Conservation (phyloP, 2,329 filamentous ascomycete genomes). For the Sarocladium brachiariae region DNA sequence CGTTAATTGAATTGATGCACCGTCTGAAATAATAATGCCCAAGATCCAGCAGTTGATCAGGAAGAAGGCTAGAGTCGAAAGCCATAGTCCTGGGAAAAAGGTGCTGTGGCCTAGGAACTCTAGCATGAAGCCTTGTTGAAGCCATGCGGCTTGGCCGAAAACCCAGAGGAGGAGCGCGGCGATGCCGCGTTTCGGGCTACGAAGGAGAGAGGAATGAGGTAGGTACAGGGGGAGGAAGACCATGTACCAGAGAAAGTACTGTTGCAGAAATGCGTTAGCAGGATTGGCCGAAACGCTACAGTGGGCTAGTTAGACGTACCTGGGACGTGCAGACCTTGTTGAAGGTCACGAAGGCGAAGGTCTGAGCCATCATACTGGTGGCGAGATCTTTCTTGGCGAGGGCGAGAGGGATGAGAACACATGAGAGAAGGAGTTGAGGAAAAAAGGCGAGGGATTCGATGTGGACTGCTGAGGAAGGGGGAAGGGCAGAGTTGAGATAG, state of each 20-base stretch:
- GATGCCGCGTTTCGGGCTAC: constrained; percentile 52
- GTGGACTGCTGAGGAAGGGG: constrained; percentile 27
- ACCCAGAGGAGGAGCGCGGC: constrained; percentile 67
- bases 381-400: constrained; percentile 78
- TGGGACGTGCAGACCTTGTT: constrained; percentile 99
- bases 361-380: constrained; percentile 85
- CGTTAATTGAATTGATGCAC: constrained; percentile 14
- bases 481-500: constrained; percentile 70
- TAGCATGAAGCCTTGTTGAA: constrained; percentile 67
- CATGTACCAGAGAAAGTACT: constrained; percentile 99
- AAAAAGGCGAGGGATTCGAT: constrained; percentile 81
- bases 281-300: too few relatives aligned
- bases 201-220: constrained; percentile 67
- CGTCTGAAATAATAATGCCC: constrained; percentile 69
- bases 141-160: constrained; percentile 64
- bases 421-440: constrained; percentile 77
- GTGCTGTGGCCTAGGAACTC: constrained; percentile 77
- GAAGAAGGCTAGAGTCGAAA: constrained; percentile 72
- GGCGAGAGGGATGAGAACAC: constrained; percentile 65
- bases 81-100: constrained; percentile 80
- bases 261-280: not conserved
- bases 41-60: constrained; percentile 81
- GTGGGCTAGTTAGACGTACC: constrained; percentile 44
- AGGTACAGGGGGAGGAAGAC: constrained; percentile 89
- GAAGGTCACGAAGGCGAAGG: constrained; percentile 93